Conservation (phyloP, 768 basidiomycete species). For the Harrya chromipes region DNA sequence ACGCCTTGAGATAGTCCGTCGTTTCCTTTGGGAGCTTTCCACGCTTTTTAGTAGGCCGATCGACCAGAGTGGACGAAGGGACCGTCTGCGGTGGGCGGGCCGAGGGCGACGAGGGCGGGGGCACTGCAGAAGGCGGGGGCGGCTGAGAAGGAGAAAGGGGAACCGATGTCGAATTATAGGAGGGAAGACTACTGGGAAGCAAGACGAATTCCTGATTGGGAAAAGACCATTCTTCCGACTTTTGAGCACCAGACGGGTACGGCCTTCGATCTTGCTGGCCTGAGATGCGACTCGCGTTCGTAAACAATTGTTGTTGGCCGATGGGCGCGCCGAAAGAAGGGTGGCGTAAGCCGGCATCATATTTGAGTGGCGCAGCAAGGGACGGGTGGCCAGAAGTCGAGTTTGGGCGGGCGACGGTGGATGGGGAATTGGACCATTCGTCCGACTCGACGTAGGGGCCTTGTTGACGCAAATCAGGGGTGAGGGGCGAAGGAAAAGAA, state of each 20-base stretch:
- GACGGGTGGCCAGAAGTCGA: conserved; percentile 61
- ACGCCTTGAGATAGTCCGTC: conserved; percentile 84
- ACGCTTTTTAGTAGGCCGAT: conserved; percentile 76
- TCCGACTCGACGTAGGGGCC: conserved; percentile 45
- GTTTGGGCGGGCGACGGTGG: conserved; percentile 63
- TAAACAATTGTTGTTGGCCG: conserved; percentile 60
- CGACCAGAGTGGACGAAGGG: conserved; percentile 58
- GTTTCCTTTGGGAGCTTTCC: conserved; percentile 90
- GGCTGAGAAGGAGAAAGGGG: conserved; percentile 45
- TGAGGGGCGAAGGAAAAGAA: conserved; percentile 45
- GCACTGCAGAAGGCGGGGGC: conserved; percentile 26
- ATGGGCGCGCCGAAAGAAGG: conserved; percentile 60
- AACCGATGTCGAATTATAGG: conserved; percentile 27
- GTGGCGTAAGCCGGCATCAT: conserved; percentile 70
- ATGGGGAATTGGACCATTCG: conserved; percentile 52
- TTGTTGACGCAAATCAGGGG: conserved; percentile 46
- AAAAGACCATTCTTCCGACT: conserved; percentile 74
- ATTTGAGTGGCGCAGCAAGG: conserved; percentile 51
- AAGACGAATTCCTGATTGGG: conserved; percentile 58
- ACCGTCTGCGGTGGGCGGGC: conserved; percentile 53
- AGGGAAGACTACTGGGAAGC: conserved; percentile 22
- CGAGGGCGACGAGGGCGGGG: conserved; percentile 41
- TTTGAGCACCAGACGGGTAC: conserved; percentile 41
- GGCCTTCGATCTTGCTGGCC: conserved; percentile 65
- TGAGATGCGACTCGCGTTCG: conserved; percentile 67